A percentile compares a stretch with the other conserved stretches of the same genome.
Conservation (phyloP, 1,139 yeast species). For the Williopsis jadinii region DNA sequence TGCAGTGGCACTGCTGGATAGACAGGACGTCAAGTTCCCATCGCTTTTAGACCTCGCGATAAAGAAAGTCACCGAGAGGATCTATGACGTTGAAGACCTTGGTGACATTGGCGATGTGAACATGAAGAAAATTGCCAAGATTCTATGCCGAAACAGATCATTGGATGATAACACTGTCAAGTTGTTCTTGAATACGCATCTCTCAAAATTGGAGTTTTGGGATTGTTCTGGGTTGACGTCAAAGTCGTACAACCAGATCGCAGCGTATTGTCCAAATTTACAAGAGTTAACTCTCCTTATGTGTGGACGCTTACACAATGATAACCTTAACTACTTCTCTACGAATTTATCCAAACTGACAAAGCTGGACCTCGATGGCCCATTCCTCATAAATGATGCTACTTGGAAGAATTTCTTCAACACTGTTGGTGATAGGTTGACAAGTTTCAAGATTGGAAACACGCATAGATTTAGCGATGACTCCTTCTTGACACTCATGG, state of each 20-base stretch:
- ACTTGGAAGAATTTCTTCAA: constrained; percentile 75
- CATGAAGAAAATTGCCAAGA: constrained; percentile 60
- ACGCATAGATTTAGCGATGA: constrained; percentile 78
- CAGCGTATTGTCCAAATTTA: constrained; percentile 72
- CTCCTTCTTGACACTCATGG: constrained; percentile 55
- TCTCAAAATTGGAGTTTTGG: constrained; percentile 65
- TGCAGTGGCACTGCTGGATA: constrained; percentile 79
- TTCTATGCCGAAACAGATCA: constrained; percentile 75
- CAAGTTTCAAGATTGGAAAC: constrained; percentile 58
- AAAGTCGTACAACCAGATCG: constrained; percentile 61
- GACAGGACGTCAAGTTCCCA: constrained; percentile 55
- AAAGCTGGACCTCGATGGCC: constrained; percentile 67
- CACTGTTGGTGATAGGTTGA: constrained; percentile 37
- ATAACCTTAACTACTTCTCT: constrained; percentile 56
- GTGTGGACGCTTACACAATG: constrained; percentile 92
- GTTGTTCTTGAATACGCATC: constrained; percentile 59
- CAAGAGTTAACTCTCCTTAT: constrained; percentile 63
- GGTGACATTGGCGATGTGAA: constrained; percentile 73
- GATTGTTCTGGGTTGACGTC: constrained; percentile 80
- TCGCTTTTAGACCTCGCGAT: constrained; percentile 80
- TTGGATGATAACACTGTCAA: constrained; percentile 63
- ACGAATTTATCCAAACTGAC: constrained; percentile 49
- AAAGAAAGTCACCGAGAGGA: constrained; percentile 58
- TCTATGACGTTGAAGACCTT: constrained; percentile 66
- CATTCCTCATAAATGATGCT: constrained; percentile 69